Evolutionary conservation across 2,329 filamentous ascomycete genomes (phyloP), one percentile per base, ranked within the genome.

Genomic region (Penicillium sp.): DNA sequence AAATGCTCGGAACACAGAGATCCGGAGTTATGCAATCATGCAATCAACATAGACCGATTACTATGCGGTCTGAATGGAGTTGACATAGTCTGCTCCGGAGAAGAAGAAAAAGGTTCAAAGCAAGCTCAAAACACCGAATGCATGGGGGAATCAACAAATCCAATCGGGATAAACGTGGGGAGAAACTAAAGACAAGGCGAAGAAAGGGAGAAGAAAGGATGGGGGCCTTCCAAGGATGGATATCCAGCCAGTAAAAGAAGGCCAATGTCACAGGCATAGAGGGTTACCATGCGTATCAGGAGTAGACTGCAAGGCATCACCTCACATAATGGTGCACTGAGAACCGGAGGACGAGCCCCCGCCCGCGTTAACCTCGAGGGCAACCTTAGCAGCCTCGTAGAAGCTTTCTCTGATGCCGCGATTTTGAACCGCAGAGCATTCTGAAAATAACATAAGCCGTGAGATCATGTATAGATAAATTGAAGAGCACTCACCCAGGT

Each of bases 391-490:
- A 40, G 94, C 94, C 80, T 99, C 94, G 40, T 94, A 97, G 71
- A 99, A 99, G 43, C 94, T 94, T 77, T 99, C 94, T 76, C 97
- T 97, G 71, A 99, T 95, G 60, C 94, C 94, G 50, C 94, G 86
- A 77, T 99, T 99, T 78, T 92, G 89, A 87, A 97, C 97, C 56
- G 94, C 94, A 38, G 94, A 97, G 81, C 94, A 99, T 82, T 99
- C 94, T 88, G 7, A 8, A 68, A 7, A 4, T 15, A 29, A 4
- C 2, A n/a, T 55, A 9, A 58, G 50, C 41, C 4, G 10, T 27
- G 27, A 2, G 8, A 25, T 25, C 13, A 19, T 3, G 4, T 23
- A 16, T 13, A 43, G 4, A 44, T 21, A 8, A 19, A 39, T 13
- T 8, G 23, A 25, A 47, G 46, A 53, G 6, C 23, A 53, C 79